Evolutionary conservation across 352 stramenopile species (phyloP), one percentile per base, ranked within the genome.

Genomic region (Phytophthora cryptogea): DNA sequence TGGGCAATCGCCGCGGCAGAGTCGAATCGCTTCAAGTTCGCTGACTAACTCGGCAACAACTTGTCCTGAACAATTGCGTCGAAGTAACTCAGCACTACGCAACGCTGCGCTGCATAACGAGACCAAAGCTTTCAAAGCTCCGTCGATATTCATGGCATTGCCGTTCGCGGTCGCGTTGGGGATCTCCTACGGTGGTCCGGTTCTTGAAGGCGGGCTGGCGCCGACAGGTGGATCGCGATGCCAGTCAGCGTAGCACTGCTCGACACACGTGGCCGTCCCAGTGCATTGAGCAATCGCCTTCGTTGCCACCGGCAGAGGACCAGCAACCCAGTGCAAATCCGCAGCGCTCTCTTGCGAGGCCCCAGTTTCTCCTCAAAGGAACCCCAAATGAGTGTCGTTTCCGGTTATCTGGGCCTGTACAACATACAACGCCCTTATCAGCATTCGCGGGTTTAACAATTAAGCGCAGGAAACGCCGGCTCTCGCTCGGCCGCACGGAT

Each of bases 201-300:
- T 40, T 47, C 41, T 53, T 51, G 54, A 62, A 52, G 41, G 41
- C 23, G 20, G 17, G 37, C 20, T 42, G 37, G 37, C 23, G 11
- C 4, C 9, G 41, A 20, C 44, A 52, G 56, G 27, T 28, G 56
- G 20, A 51, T 23, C n/a, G 23, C 30, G 13, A 40, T 57, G 37
- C 31, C 47, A 64, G 48, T 46, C 56, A 53, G 16, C 23, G 55
- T 63, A 32, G 55, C 37, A 63, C 54, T 55, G 26, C 35, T 42
- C 33, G 17, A 62, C 44, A 26, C 51, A 51, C 42, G 17, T 42
- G 46, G 14, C n/a, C 36, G 14, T 23, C 36, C 36, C 36, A 20
- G 36, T 44, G n/a, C 39, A 44, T 26, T 44, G 20, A 23, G 20
- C 2, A 3, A 3, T 23, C 20, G 20, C 20, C 20, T 23, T 1